phyloP scores from a whole-genome alignment of 345 rosid genomes.

The Brassica nigra region DNA sequence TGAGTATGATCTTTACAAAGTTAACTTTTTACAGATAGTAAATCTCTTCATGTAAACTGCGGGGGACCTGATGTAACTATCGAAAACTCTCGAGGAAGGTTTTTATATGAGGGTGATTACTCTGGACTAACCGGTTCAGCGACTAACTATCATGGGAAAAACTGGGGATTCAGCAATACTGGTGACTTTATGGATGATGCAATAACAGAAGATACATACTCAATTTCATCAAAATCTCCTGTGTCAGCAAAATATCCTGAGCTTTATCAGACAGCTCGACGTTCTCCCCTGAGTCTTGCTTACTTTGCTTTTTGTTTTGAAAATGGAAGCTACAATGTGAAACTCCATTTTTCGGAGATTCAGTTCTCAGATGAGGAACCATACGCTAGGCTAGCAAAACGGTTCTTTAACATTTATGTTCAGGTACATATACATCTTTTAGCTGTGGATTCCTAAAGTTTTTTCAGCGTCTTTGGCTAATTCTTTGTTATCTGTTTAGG shows the following conservation, averaged over 20 bases:
- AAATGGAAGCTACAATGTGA: conserved; percentile 63
- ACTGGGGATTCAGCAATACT: conserved; percentile 44
- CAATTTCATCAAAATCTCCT: conserved; percentile 23
- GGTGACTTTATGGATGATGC: conserved; percentile 49
- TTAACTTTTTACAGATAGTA: conserved; percentile 17
- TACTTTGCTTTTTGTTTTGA: conserved; percentile 62
- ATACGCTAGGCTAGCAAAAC: conserved; percentile 54
- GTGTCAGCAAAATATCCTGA: conserved; percentile 39
- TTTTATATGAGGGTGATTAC: conserved; percentile 36
- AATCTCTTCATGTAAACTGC: conserved; percentile 40
- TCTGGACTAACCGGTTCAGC: conserved; percentile 25
- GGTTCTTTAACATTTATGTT: conserved; percentile 50
- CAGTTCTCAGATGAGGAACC: conserved; percentile 49
- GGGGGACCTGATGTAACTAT: conserved; percentile 42
- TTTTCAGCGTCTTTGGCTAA: background rate
- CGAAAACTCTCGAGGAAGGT: conserved; percentile 24
- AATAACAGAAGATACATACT: conserved; percentile 30
- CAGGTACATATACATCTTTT: conserved; percentile 26
- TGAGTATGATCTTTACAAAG: background rate
- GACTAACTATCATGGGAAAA: conserved; percentile 11
- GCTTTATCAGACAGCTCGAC: conserved; percentile 54
- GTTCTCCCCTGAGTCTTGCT: conserved; percentile 59
- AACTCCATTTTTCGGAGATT: conserved; percentile 68
- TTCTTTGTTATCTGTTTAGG: conserved; percentile 40
- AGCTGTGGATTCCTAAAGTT: background rate